Conservation (phyloP, 495 filamentous ascomycete species). For the Xylona heveae region DNA sequence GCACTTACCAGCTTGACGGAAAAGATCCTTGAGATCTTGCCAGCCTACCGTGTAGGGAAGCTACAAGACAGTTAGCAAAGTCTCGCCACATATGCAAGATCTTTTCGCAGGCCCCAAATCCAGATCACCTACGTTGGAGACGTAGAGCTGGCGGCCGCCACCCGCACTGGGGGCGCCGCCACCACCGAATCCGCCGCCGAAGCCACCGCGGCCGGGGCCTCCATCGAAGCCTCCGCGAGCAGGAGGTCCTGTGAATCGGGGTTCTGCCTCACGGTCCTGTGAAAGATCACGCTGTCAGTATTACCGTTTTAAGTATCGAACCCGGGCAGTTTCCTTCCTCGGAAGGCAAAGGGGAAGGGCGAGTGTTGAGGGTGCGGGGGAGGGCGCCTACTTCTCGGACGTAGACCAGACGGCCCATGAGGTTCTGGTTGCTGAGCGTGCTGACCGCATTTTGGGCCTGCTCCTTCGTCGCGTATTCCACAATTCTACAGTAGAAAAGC, state of each 20-base stretch:
- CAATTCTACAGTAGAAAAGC: slow-evolving; percentile 49
- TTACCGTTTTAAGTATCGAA: slow-evolving; percentile 1
- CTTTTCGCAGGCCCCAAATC: too few relatives aligned
- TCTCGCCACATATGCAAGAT: slow-evolving; percentile 3
- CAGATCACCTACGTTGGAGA: slow-evolving; percentile 79
- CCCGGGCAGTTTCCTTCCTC: too few relatives aligned
- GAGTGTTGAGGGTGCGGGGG: slow-evolving; percentile 1
- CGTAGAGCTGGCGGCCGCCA: slow-evolving; percentile 77
- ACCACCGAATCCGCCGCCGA: slow-evolving; percentile 25
- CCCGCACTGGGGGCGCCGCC: slow-evolving; percentile 22
- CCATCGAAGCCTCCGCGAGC: slow-evolving; percentile 24
- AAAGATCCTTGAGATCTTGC: slow-evolving; percentile 98
- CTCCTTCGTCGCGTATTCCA: slow-evolving; percentile 99
- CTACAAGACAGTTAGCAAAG: slow-evolving; percentile 29
- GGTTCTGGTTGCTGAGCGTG: slow-evolving; percentile 94
- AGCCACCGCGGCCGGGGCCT: slow-evolving; percentile 20
- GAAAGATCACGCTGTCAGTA: slow-evolving; percentile 7
- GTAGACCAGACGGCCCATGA: slow-evolving; percentile 96
- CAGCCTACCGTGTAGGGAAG: slow-evolving; percentile 94
- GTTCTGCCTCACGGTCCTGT: slow-evolving; percentile 88
- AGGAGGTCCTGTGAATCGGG: slow-evolving; percentile 64
- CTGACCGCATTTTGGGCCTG: slow-evolving; percentile 95
- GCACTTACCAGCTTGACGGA: slow-evolving; percentile 86
- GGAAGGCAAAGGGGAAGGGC: slow-evolving; percentile 1
- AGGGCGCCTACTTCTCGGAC: slow-evolving; percentile 66